phyloP scores from a whole-genome alignment of 257 asterid genomes.

The Parsonsia alboflavescens region DNA sequence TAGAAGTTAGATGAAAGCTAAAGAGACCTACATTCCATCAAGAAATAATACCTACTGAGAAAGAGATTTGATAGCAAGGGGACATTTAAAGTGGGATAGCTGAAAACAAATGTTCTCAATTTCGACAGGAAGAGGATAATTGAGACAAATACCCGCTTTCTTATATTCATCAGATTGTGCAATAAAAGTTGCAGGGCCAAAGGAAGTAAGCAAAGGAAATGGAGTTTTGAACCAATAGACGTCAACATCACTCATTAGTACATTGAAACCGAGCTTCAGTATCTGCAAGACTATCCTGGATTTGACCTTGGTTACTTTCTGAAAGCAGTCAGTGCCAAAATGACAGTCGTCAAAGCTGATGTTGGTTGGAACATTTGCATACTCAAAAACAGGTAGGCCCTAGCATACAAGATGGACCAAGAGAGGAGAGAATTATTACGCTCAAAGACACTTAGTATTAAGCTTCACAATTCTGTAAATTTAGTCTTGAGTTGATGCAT shows the following conservation, averaged over 20 bases:
- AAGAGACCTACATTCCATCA: neutral
- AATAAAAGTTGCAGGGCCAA: constrained; percentile 68
- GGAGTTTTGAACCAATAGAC: constrained; percentile 64
- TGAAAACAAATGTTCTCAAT: neutral
- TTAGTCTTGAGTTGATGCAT: neutral
- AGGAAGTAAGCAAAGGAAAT: constrained; percentile 58
- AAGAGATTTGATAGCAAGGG: neutral
- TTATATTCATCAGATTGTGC: constrained; percentile 92
- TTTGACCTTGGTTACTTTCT: constrained; percentile 86
- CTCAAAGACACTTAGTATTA: neutral
- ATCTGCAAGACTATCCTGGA: constrained; percentile 82
- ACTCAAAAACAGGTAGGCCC: constrained; percentile 86
- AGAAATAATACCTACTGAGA: neutral
- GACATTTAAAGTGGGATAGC: neutral
- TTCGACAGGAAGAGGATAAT: neutral
- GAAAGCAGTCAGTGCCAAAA: constrained; percentile 91
- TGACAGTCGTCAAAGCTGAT: constrained; percentile 89
- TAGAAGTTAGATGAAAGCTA: neutral
- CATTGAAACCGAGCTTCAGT: constrained; percentile 66
- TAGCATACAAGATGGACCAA: constrained; percentile 24
- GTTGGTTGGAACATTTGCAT: constrained; percentile 49
- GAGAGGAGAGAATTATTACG: neutral
- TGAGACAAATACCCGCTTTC: constrained; percentile 40
- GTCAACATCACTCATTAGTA: constrained; percentile 48
- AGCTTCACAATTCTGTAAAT: neutral